These are phyloP conservation scores for Physaria fendleri DNA, from an alignment of 345 rosid genomes.

Conservation along the genomic window DNA sequence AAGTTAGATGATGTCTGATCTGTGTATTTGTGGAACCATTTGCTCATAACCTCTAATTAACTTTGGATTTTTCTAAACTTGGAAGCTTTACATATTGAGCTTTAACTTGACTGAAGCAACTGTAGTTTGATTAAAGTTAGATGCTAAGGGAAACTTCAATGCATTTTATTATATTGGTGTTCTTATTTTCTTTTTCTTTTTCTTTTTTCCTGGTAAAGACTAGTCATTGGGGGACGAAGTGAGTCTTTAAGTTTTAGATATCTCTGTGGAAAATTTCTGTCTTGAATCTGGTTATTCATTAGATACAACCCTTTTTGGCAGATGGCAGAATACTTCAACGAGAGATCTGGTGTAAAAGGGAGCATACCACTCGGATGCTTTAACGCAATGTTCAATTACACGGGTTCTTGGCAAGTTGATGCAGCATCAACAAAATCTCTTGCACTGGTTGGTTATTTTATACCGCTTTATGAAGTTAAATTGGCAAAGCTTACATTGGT, in stretches of 20 bases:
- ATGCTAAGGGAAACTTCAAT: background rate
- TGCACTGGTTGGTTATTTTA: conserved; percentile 76
- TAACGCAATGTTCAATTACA: conserved; percentile 93
- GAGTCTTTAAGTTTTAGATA: background rate
- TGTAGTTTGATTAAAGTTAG: background rate
- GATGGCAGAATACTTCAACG: conserved; percentile 83
- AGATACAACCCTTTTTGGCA: conserved; percentile 6
- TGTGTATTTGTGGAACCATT: too few species aligned
- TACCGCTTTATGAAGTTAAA: conserved; percentile 59
- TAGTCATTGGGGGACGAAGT: background rate
- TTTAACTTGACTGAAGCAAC: background rate
- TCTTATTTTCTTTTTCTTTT: background rate
- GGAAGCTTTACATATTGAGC: conserved; percentile 7
- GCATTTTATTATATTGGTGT: background rate
- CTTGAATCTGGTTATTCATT: background rate
- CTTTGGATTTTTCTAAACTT: too few species aligned
- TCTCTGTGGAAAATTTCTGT: background rate
- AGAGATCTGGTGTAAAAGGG: conserved; percentile 68
- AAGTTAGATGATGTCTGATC: too few species aligned
- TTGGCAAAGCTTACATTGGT: conserved; percentile 46
- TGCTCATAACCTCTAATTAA: too few species aligned
- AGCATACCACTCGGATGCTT: conserved; percentile 87
- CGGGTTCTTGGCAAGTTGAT: conserved; percentile 90
- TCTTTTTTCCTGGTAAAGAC: background rate
- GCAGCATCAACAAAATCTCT: conserved; percentile 94